phyloP scores from a whole-genome alignment of 2,329 filamentous ascomycete genomes.

The Mycosphaerella arachidis region DNA sequence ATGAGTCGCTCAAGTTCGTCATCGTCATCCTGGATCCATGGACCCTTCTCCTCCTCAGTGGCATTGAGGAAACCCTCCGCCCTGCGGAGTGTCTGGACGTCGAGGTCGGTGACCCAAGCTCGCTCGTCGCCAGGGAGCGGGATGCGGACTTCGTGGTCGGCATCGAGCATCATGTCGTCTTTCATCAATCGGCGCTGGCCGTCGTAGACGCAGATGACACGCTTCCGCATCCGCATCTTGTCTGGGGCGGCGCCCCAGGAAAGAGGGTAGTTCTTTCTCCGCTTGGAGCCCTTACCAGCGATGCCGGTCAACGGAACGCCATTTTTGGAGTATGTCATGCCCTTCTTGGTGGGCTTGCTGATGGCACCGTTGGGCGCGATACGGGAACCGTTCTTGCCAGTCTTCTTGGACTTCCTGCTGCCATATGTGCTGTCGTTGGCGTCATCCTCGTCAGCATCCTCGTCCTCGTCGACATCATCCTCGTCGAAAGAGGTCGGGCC shows the following conservation, averaged over 20 bases:
- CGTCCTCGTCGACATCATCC: conserved; percentile 56
- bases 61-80: conserved; percentile 79
- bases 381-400: conserved; percentile 43
- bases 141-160: conserved; percentile 88
- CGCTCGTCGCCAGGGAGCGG: conserved; percentile 63
- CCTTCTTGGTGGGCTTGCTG: conserved; percentile 54
- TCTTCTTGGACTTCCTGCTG: conserved; percentile 41
- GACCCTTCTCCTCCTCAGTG: conserved; percentile 80
- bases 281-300: conserved; percentile 64
- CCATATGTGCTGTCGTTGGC: conserved; percentile 53
- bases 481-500: conserved; percentile 46
- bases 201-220: conserved; percentile 88
- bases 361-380: conserved; percentile 36
- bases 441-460: conserved; percentile 53
- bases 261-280: conserved; percentile 85
- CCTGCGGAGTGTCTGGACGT: conserved; percentile 81
- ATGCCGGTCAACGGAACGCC: conserved; percentile 54
- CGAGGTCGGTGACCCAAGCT: conserved; percentile 84
- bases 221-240: conserved; percentile 98
- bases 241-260: conserved; percentile 89
- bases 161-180: conserved; percentile 98
- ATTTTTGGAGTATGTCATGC: conserved; percentile 73
- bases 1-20: conserved; percentile 62
- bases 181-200: conserved; percentile 80
- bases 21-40: conserved; percentile 69